phyloP scores from a whole-genome alignment of 2,329 filamentous ascomycete genomes.

The Fusarium sp. region DNA sequence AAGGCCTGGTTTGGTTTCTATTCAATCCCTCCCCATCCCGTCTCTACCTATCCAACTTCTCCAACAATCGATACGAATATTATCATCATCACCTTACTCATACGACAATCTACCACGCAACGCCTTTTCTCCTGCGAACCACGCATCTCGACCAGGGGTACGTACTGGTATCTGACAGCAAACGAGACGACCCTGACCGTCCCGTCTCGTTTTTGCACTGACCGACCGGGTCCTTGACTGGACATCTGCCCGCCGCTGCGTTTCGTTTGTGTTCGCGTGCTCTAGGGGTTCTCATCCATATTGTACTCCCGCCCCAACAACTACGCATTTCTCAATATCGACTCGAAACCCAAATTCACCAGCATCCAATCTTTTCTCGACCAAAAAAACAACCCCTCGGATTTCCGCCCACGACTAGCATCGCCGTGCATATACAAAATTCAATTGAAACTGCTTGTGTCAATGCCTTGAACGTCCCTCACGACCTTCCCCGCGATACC shows the following conservation, averaged over 20 bases:
- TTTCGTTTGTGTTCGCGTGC: slow-evolving; percentile 41
- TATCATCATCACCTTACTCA: slow-evolving; percentile 11
- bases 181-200: slow-evolving; percentile 42
- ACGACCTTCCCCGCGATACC: slow-evolving; percentile 39
- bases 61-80: slow-evolving; percentile 33
- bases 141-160: slow-evolving; percentile 37
- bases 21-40: slow-evolving; percentile 29
- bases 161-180: slow-evolving; percentile 20
- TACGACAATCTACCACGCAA: slow-evolving; percentile 4
- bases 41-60: not conserved
- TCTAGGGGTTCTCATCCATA: slow-evolving; percentile 44
- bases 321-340: slow-evolving; percentile 36
- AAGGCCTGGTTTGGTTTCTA: slow-evolving; percentile 14
- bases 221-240: slow-evolving; percentile 40
- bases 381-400: slow-evolving; percentile 10
- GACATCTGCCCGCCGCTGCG: slow-evolving; percentile 37
- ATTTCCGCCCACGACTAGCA: not conserved
- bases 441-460: slow-evolving; percentile 20
- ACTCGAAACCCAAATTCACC: slow-evolving; percentile 33
- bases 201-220: slow-evolving; percentile 42
- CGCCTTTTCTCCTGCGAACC: slow-evolving; percentile 23
- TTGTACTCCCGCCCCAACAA: slow-evolving; percentile 44
- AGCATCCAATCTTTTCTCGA: slow-evolving; percentile 24
- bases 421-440: not conserved
- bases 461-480: slow-evolving; percentile 37